A percentile compares a stretch with the other conserved stretches of the same genome.
These are phyloP conservation scores for Talaromyces sp. DNA, from an alignment of 2,329 filamentous ascomycete species.

Conservation along the genomic window DNA sequence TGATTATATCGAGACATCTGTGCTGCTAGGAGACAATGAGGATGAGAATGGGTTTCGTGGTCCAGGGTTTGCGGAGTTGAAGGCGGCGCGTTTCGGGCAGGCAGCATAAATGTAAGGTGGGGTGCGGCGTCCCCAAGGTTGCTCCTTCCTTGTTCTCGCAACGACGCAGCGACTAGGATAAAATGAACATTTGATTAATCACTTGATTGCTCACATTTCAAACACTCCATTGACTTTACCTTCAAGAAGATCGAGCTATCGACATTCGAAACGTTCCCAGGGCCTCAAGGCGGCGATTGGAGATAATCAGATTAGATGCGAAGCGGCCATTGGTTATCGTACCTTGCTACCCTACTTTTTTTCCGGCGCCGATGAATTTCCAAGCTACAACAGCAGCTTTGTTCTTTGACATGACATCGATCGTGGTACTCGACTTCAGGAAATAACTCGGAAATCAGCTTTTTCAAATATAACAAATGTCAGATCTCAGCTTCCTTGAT, in stretches of 20 bases:
- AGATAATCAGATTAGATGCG: constrained; percentile 14
- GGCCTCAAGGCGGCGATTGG: not conserved
- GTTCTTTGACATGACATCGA: not conserved
- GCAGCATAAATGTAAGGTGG: constrained; percentile 13
- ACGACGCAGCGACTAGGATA: not conserved
- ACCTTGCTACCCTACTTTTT: not conserved
- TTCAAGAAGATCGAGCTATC: not conserved
- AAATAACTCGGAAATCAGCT: too few relatives aligned
- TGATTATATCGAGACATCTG: not conserved
- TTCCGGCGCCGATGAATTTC: not conserved
- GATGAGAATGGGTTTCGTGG: not conserved
- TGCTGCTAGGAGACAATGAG: not conserved
- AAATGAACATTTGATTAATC: not conserved
- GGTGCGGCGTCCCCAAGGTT: constrained; percentile 16
- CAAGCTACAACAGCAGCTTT: not conserved
- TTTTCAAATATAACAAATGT: not conserved
- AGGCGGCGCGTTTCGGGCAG: not conserved
- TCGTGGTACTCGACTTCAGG: not conserved
- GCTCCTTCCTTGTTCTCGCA: not conserved
- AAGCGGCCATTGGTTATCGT: not conserved
- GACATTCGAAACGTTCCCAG: not conserved
- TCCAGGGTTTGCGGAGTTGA: not conserved
- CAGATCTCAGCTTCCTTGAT: not conserved
- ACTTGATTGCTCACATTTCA: too few relatives aligned
- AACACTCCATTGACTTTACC: too few relatives aligned